Base-by-base conservation (phyloP, 208 protist species). In the Trichomonas gallinae region DNA sequence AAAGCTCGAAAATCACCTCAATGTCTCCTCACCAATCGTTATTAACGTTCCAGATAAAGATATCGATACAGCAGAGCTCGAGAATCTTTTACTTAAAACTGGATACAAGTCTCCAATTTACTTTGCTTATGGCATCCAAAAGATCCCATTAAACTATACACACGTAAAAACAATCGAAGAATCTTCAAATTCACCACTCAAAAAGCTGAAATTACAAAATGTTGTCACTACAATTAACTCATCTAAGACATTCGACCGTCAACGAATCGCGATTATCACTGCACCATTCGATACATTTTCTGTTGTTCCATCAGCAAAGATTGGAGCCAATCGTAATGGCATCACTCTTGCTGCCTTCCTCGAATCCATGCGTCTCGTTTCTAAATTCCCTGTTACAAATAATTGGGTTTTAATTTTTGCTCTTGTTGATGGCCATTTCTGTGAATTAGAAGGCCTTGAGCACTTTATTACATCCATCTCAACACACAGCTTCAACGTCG, bases 341-440 rank as follows among this genome's bases (percentile, higher is more conserved):
- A 34, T 93, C 9, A 0, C 87, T 15, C 44, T 93, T 48, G 87
- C 87, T 15, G 40, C 87, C n/a, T 51, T 93, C 31, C 44, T 93
- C 26, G 87, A 93, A 51, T 48, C 44, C 4, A 93, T 93, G 87
- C 87, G 36, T 51, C 44, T 58, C 21, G 87, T 93, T 48, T 93
- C 87, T 38, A 93, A 93, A 21, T 93, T 93, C 44, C 87, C 87
- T 26, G 13, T 93, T 51, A 93, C 87, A n/a, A 93, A 93, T 51
- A 93, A 93, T 38, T 93, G 87, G 87, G 87, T 93, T 38, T 93
- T 93, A 17, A 42, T 93, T 9, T 93, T 93, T 51, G 87, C 87
- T 51, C 44, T 93, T 8, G 45, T 44, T 38, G 87, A 93, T 93
- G 87, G 87, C 0, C 40, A 93, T 4, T 93, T 38, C 44, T 93